A percentile compares a stretch with the other conserved stretches of the same genome.
Evolutionary conservation across 306 rosid genomes (phyloP).

Genomic region (Herpetospermum pedunculosum): DNA sequence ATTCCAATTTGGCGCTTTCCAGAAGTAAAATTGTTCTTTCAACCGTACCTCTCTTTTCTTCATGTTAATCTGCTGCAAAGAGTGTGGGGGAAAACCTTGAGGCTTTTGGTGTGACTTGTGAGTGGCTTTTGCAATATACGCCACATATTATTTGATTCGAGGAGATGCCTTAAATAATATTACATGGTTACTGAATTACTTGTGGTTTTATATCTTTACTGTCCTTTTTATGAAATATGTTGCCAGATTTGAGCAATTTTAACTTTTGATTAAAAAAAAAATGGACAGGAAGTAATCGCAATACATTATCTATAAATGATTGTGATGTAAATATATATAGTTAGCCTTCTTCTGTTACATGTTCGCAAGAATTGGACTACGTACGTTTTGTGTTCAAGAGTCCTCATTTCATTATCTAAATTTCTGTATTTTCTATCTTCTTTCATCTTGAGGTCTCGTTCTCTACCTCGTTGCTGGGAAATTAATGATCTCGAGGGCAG

Average conservation of each 20-base stretch:
- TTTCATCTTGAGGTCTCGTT: background rate
- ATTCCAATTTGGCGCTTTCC: conserved; percentile 69
- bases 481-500: background rate
- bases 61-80: background rate
- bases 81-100: background rate
- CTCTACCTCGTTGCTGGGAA: background rate
- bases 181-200: background rate
- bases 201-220: background rate
- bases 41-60: background rate
- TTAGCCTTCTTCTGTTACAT: background rate
- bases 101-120: background rate
- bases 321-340: background rate
- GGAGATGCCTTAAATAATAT: background rate
- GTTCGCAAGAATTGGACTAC: background rate
- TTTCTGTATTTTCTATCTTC: background rate
- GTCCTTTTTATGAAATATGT: background rate
- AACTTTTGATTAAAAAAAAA: background rate
- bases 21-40: conserved; percentile 35
- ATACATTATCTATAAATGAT: background rate
- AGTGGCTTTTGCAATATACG: background rate
- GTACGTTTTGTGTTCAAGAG: background rate
- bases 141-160: background rate
- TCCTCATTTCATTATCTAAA: background rate
- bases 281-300: background rate
- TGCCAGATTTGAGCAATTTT: background rate